Conservation (phyloP, 2,329 filamentous ascomycete species). For the Talaromyces sp. region DNA sequence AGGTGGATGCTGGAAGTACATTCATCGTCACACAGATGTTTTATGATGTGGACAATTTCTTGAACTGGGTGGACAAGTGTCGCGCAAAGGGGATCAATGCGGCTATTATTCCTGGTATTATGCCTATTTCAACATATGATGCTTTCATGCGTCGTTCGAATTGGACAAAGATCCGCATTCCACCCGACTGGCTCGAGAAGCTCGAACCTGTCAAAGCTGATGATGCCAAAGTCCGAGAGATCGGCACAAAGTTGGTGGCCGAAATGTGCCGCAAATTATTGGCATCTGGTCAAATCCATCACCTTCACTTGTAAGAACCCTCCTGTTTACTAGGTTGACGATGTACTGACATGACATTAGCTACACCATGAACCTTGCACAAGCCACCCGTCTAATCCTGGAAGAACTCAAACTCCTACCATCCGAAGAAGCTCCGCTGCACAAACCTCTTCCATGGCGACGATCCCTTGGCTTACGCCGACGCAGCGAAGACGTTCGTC, state of each 20-base stretch:
- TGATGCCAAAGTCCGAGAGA: conserved; percentile 84
- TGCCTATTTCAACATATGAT: conserved; percentile 93
- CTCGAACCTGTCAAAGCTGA: conserved; percentile 96
- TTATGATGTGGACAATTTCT: conserved; percentile 94
- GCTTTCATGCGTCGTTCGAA: conserved; percentile 86
- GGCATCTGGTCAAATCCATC: conserved; percentile 69
- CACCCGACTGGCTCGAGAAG: conserved; percentile 73
- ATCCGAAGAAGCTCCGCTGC: conserved; percentile 71
- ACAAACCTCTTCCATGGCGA: conserved; percentile 93
- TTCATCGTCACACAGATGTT: conserved; percentile 99
- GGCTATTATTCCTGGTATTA: conserved; percentile 82
- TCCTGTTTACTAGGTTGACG: not conserved
- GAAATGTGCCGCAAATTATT: conserved; percentile 87
- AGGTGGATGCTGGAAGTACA: conserved; percentile 87
- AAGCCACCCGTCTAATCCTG: conserved; percentile 89
- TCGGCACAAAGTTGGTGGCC: conserved; percentile 82
- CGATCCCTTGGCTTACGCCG: conserved; percentile 87
- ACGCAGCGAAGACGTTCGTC: conserved; percentile 89
- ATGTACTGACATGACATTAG: conserved; percentile 30
- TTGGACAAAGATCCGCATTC: conserved; percentile 85
- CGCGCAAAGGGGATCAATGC: conserved; percentile 79
- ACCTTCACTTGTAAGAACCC: conserved; percentile 74
- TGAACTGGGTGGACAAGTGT: conserved; percentile 84
- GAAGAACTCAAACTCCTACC: conserved; percentile 85
- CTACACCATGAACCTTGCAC: conserved; percentile 98